These are phyloP conservation scores for Raphanus hybrid DNA, from an alignment of 441 rosid species.

Conservation along the genomic window DNA sequence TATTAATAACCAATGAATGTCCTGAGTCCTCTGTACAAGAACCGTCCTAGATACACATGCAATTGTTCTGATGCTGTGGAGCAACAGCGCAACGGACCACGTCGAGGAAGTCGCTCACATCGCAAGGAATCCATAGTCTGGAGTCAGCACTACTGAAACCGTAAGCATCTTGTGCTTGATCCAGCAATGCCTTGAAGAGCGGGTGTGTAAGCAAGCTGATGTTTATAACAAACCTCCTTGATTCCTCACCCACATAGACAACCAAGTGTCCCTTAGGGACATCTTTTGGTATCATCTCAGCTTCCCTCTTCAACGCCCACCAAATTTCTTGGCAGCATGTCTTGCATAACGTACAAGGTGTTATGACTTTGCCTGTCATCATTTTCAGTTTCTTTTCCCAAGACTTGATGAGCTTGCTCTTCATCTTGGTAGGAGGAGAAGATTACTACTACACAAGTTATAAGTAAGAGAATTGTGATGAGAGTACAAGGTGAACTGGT, in stretches of 20 bases:
- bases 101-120: conserved; percentile 73
- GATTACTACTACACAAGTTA: no score
- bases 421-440: conserved; percentile 37
- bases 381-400: conserved; percentile 64
- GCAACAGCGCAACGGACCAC: conserved; percentile 67
- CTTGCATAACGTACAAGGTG: conserved; percentile 59
- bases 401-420: conserved; percentile 50
- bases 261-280: conserved; percentile 91
- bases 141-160: conserved; percentile 60
- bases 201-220: conserved; percentile 74
- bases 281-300: conserved; percentile 68
- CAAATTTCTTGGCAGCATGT: conserved; percentile 55
- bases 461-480: no score
- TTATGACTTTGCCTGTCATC: conserved; percentile 52
- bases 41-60: conserved; percentile 44
- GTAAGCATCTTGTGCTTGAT: conserved; percentile 77
- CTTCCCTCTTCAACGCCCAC: conserved; percentile 53
- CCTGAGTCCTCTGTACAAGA: conserved; percentile 31
- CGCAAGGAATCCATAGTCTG: conserved; percentile 86
- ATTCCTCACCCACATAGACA: conserved; percentile 79
- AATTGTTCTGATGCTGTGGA: conserved; percentile 45
- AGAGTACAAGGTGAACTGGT: no score
- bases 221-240: conserved; percentile 75
- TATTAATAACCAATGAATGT: conserved; percentile 39
- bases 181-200: conserved; percentile 78